Percentiles rank a stretch among this genome's conserved stretches.
Conservation (phyloP, 345 rosid species). For the Eucalyptus globulus region DNA sequence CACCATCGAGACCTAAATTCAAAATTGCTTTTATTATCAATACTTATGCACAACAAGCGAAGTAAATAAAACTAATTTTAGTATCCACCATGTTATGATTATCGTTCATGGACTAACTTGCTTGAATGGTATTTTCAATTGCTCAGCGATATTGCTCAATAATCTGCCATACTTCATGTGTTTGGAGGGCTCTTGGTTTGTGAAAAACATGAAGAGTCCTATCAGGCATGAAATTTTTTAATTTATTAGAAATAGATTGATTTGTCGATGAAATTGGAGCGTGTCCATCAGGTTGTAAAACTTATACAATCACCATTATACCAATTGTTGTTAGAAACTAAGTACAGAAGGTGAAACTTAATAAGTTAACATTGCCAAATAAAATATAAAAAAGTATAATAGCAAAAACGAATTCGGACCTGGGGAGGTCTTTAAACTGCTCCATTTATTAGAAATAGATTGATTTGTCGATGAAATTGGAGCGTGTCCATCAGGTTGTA, state of each 20-base stretch:
- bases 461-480: slow-evolving; percentile 59
- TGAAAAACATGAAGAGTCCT: slow-evolving; percentile 37
- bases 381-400: neutral
- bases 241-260: slow-evolving; percentile 41
- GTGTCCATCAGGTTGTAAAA: slow-evolving; percentile 51
- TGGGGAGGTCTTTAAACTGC: no score
- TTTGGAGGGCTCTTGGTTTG: slow-evolving; percentile 27
- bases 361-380: neutral
- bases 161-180: slow-evolving; percentile 28
- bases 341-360: neutral
- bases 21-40: neutral
- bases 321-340: neutral
- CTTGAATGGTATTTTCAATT: slow-evolving; percentile 54
- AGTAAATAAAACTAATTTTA: neutral
- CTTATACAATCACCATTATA: slow-evolving; percentile 3
- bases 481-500: slow-evolving; percentile 51
- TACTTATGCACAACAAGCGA: neutral
- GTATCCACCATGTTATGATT: neutral
- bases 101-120: slow-evolving; percentile 19
- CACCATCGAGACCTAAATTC: slow-evolving; percentile 61
- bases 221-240: slow-evolving; percentile 51
- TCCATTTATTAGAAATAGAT: slow-evolving; percentile 33
- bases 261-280: slow-evolving; percentile 62
- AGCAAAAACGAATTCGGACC: neutral
- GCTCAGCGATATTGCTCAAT: slow-evolving; percentile 46